These are phyloP conservation scores for Infundibulicybe gibba DNA, from an alignment of 768 basidiomycete species.

Conservation along the genomic window DNA sequence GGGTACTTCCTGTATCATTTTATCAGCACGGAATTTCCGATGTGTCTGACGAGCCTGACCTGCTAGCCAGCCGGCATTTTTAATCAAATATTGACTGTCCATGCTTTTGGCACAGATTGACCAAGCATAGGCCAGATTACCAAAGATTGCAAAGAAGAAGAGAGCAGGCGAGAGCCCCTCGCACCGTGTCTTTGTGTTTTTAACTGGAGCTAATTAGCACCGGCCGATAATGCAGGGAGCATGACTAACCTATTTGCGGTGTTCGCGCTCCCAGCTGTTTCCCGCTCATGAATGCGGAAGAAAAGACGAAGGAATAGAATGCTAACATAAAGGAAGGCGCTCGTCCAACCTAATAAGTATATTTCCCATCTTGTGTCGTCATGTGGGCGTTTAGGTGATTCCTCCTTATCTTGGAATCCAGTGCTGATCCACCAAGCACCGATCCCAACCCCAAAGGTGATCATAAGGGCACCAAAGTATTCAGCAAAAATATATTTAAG, in stretches of 20 bases:
- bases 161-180: slow-evolving; percentile 91
- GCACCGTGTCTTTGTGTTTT: slow-evolving; percentile 86
- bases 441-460: slow-evolving; percentile 69
- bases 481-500: slow-evolving; percentile 26
- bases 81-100: slow-evolving; percentile 68
- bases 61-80: slow-evolving; percentile 90
- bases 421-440: slow-evolving; percentile 59
- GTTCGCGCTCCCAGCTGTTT: slow-evolving; percentile 64
- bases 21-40: neutral
- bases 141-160: slow-evolving; percentile 93
- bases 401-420: slow-evolving; percentile 26
- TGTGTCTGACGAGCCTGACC: slow-evolving; percentile 40
- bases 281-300: slow-evolving; percentile 5
- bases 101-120: slow-evolving; percentile 81
- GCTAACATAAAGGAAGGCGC: slow-evolving; percentile 82
- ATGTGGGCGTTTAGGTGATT: slow-evolving; percentile 17
- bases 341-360: slow-evolving; percentile 85
- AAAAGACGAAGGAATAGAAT: slow-evolving; percentile 6
- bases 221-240: slow-evolving; percentile 1
- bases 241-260: slow-evolving; percentile 77
- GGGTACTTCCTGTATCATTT: slow-evolving; percentile 53
- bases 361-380: slow-evolving; percentile 50
- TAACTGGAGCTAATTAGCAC: slow-evolving; percentile 45
- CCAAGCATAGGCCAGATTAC: slow-evolving; percentile 78
- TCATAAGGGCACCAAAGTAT: slow-evolving; percentile 41